These are phyloP conservation scores for Epichloe uncinata DNA, from an alignment of 2,329 filamentous ascomycete species.

Conservation along the genomic window DNA sequence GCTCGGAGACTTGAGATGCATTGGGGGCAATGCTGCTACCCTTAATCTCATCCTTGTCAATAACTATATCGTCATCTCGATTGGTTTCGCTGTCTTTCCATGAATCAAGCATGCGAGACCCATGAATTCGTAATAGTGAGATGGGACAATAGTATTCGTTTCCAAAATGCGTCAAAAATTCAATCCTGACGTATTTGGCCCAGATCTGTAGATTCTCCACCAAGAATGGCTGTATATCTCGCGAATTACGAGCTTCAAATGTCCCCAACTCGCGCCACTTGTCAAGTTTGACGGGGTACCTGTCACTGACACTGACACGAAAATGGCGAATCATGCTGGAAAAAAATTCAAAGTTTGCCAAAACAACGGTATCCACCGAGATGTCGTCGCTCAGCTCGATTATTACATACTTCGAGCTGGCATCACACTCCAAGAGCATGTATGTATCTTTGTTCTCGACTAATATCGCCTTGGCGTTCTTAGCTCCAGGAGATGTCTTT, in stretches of 20 bases:
- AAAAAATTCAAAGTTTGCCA: conserved; percentile 98
- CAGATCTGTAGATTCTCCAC: conserved; percentile 93
- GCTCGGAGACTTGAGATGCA: not conserved
- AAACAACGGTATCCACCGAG: conserved; percentile 86
- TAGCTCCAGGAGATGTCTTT: conserved; percentile 77
- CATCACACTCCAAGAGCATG: conserved; percentile 85
- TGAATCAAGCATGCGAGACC: conserved; percentile 91
- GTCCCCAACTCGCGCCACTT: conserved; percentile 83
- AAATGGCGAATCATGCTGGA: conserved; percentile 92
- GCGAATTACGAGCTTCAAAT: conserved; percentile 83
- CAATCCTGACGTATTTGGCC: conserved; percentile 83
- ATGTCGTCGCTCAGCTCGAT: conserved; percentile 82
- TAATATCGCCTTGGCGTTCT: conserved; percentile 76
- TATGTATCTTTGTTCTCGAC: conserved; percentile 98
- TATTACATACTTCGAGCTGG: conserved; percentile 82
- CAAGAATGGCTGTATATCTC: conserved; percentile 87
- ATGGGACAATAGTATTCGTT: conserved; percentile 95
- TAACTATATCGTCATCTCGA: conserved; percentile 46
- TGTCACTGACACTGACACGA: conserved; percentile 81
- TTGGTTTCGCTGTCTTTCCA: conserved; percentile 68
- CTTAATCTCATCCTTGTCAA: conserved; percentile 14
- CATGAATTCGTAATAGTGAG: conserved; percentile 81
- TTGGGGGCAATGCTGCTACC: not conserved
- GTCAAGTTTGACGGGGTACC: conserved; percentile 83
- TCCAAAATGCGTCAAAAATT: conserved; percentile 87